These are phyloP conservation scores for Bauhinia variegata DNA, from an alignment of 306 rosid species.

Conservation along the genomic window DNA sequence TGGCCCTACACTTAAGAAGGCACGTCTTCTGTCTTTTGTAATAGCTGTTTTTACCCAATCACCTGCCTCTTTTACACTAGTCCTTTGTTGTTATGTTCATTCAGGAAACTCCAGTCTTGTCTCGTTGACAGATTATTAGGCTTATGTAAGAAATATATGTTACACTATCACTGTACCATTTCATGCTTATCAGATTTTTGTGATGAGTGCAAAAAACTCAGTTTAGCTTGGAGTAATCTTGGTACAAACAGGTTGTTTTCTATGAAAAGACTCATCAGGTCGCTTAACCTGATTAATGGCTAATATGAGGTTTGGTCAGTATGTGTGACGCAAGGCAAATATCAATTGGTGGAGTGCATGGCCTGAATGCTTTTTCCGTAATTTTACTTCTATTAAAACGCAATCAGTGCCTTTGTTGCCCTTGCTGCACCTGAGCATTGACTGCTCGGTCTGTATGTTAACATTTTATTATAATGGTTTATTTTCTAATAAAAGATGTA, in stretches of 20 bases:
- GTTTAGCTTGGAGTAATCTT: background rate
- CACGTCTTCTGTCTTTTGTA: slow-evolving; percentile 39
- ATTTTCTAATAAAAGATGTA: background rate
- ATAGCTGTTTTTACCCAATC: background rate
- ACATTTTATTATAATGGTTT: background rate
- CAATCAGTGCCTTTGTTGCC: background rate
- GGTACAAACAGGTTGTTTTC: no score
- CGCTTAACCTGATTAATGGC: slow-evolving; percentile 19
- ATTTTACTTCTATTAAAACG: background rate
- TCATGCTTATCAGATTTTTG: slow-evolving; percentile 21
- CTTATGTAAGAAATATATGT: slow-evolving; percentile 13
- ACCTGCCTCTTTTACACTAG: background rate
- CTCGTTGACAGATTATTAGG: slow-evolving; percentile 12
- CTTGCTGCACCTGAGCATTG: background rate
- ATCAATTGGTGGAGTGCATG: background rate
- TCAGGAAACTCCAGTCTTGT: background rate
- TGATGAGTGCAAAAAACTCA: background rate
- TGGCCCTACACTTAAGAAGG: slow-evolving; percentile 90
- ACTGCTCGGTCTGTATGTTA: background rate
- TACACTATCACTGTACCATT: slow-evolving; percentile 20
- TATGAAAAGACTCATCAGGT: background rate
- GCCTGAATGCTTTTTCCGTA: background rate
- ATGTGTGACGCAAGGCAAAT: background rate
- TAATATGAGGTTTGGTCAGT: slow-evolving; percentile 5
- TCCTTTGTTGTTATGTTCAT: slow-evolving; percentile 1